Base-by-base conservation (phyloP, 345 rosid species). In the Limnanthes douglasii region DNA sequence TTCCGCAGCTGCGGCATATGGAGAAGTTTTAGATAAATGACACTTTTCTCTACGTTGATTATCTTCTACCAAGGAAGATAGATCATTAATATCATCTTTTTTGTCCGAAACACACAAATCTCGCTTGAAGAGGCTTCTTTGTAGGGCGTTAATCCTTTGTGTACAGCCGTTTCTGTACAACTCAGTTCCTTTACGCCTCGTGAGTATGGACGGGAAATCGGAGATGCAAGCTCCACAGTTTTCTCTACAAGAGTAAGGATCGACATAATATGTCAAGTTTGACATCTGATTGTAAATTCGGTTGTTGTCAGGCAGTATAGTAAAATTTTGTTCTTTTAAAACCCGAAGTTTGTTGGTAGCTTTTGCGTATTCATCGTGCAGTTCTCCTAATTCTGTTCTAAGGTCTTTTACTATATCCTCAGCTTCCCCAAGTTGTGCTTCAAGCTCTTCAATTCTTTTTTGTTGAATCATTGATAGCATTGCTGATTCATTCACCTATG, bases 351-450 rank as follows among this genome's bases (percentile, higher is more conserved):
- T 31, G 37, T 23, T 46, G 2, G 44, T 41, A 32, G 53, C 48
- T 55, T 36, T 72, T 41, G 70, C 81, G 51, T 75, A 60, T 62
- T 73, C 84, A 44, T 63, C 73, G 22, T 54, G 92, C 14, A 60
- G 52, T 54, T 60, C 66, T 48, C 66, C 66, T 60, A 81, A 62
- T 46, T 86, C 94, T 47, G 64, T 56, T 56, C 85, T 68, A 35
- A 86, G 82, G 45, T 81, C 97, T 62, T 68, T 70, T 19, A 75
- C 94, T 27, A 73, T 70, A 57, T 73, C 86, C 62, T 78, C 78
- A 40, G 94, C 86, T 69, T 82, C 97, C 40, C 79, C 81, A 17
- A 86, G 71, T 54, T 65, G 97, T 49, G 88, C 77, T 57, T 86
- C 93, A 41, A 86, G 84, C 60, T 81, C 97, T 17, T 69, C 85